phyloP scores from a whole-genome alignment of 1,284 basidiomycete genomes.

The Ustilago trichophora region DNA sequence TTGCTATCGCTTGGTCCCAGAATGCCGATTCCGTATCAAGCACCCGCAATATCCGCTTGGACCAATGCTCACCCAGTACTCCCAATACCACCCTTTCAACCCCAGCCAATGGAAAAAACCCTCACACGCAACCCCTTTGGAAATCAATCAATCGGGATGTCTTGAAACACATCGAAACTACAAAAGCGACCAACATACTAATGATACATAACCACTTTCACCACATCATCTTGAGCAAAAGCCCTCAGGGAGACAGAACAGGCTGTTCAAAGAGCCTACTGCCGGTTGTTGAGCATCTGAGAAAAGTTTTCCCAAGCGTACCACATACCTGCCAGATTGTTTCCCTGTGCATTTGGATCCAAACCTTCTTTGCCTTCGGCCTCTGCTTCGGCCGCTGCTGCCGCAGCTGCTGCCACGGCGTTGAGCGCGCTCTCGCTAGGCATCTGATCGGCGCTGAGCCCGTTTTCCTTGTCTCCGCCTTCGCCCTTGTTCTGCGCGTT shows the following conservation, averaged over 20 bases:
- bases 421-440: conserved; percentile 42
- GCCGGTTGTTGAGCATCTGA: conserved; percentile 55
- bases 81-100: too few species aligned
- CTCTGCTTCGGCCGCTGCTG: conserved; percentile 22
- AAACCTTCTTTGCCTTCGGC: conserved; percentile 26
- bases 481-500: conserved; percentile 10
- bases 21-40: too few species aligned
- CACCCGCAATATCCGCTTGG: too few species aligned
- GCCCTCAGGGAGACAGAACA: background rate
- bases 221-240: too few species aligned
- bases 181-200: too few species aligned
- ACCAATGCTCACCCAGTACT: too few species aligned
- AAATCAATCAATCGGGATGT: too few species aligned
- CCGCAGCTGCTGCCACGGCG: conserved; percentile 39
- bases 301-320: conserved; percentile 48
- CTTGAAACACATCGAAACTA: too few species aligned
- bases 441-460: conserved; percentile 15
- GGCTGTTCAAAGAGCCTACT: conserved; percentile 4
- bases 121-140: too few species aligned
- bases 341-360: conserved; percentile 26
- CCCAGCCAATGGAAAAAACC: too few species aligned
- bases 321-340: conserved; percentile 44
- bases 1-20: background rate
- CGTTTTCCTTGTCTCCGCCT: conserved; percentile 13
- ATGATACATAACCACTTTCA: conserved; percentile 9